These are phyloP conservation scores for Anthostomella pinea DNA, from an alignment of 2,329 filamentous ascomycete species.

Conservation along the genomic window DNA sequence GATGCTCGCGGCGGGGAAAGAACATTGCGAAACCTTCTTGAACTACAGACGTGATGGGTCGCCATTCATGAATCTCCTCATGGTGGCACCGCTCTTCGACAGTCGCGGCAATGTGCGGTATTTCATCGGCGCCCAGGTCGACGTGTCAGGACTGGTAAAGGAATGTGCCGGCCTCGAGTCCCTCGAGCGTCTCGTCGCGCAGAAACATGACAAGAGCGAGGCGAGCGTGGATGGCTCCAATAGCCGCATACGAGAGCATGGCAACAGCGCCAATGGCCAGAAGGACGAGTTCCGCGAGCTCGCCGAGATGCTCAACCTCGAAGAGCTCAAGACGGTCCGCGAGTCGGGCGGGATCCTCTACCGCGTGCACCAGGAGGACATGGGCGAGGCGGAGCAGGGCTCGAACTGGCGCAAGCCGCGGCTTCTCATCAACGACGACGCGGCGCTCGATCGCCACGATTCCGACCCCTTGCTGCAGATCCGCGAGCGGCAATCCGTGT, in stretches of 20 bases:
- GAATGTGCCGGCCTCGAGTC: slow-evolving; percentile 65
- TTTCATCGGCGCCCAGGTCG: slow-evolving; percentile 68
- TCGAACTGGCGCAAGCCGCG: slow-evolving; percentile 40
- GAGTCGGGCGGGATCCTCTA: slow-evolving; percentile 64
- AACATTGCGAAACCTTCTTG: slow-evolving; percentile 70
- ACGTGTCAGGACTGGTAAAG: slow-evolving; percentile 66
- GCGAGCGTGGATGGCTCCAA: too few relatives aligned
- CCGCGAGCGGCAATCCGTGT: too few relatives aligned
- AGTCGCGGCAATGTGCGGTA: slow-evolving; percentile 65
- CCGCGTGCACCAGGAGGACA: slow-evolving; percentile 41
- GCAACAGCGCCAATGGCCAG: not conserved
- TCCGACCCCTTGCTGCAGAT: slow-evolving; percentile 10
- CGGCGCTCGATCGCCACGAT: slow-evolving; percentile 15
- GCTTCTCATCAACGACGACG: slow-evolving; percentile 40
- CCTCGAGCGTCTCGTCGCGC: slow-evolving; percentile 46
- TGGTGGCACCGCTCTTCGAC: slow-evolving; percentile 70
- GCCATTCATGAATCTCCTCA: slow-evolving; percentile 73
- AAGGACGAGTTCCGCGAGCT: slow-evolving; percentile 65
- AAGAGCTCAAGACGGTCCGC: slow-evolving; percentile 63
- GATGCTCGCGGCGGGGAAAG: slow-evolving; percentile 59
- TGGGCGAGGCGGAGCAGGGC: slow-evolving; percentile 32
- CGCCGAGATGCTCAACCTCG: slow-evolving; percentile 66
- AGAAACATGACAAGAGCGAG: slow-evolving; percentile 7
- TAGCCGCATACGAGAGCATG: not conserved
- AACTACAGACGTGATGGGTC: slow-evolving; percentile 78